Percentiles rank a stretch among this genome's conserved stretches.
These are phyloP conservation scores for Talaromyces nanjingensis DNA, from an alignment of 495 filamentous ascomycete species.

Conservation along the genomic window DNA sequence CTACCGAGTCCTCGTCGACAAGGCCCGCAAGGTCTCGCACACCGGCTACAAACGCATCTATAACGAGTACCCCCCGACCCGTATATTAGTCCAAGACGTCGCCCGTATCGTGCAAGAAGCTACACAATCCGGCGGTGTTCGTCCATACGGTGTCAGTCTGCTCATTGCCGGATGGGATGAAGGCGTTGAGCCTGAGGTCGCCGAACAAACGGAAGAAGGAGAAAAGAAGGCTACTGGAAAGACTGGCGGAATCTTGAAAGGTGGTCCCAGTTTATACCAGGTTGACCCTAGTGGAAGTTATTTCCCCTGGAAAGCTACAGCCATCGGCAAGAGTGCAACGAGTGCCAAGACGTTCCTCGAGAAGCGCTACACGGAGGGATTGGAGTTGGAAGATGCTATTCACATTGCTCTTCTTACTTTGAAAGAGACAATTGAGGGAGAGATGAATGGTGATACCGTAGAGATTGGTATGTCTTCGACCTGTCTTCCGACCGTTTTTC, in stretches of 20 bases:
- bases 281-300: conserved; percentile 96
- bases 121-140: conserved; percentile 93
- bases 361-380: conserved; percentile 94
- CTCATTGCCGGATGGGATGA: conserved; percentile 98
- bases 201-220: conserved; percentile 46
- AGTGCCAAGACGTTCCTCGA: conserved; percentile 98
- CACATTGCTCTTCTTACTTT: conserved; percentile 96
- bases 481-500: neutral
- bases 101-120: conserved; percentile 98
- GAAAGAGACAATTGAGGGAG: conserved; percentile 98
- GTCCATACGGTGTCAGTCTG: conserved; percentile 94
- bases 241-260: conserved; percentile 92
- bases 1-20: conserved; percentile 95
- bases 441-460: conserved; percentile 98
- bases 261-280: conserved; percentile 95
- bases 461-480: conserved; percentile 71
- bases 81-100: conserved; percentile 98
- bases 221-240: conserved; percentile 68
- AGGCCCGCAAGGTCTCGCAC: conserved; percentile 97
- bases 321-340: conserved; percentile 96
- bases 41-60: conserved; percentile 99
- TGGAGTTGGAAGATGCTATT: conserved; percentile 97
- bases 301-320: conserved; percentile 99
- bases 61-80: conserved; percentile 98
- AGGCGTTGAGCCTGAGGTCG: conserved; percentile 74